Percentiles rank a stretch among this genome's conserved stretches.
phyloP scores from a whole-genome alignment of 2,329 filamentous ascomycete species.

The Hymenotorrendiella dingleyae region DNA sequence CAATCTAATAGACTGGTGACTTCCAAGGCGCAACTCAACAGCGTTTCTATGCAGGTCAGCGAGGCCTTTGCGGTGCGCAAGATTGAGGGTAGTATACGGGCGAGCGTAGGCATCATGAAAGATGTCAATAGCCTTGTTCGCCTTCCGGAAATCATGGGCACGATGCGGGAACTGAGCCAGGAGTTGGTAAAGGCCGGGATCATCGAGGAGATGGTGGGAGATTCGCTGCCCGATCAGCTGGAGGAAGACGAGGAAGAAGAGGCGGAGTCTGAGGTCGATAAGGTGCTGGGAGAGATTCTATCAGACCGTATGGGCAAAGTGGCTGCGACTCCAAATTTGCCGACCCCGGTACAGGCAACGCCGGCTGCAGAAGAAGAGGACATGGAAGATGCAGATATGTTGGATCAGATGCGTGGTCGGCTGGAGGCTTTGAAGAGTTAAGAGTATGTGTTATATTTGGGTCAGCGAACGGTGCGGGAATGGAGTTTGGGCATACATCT shows the following conservation, averaged over 20 bases:
- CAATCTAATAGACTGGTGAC: conserved; percentile 71
- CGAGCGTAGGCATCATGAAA: conserved; percentile 90
- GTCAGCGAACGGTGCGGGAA: neutral
- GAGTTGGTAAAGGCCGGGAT: conserved; percentile 94
- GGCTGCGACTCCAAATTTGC: conserved; percentile 50
- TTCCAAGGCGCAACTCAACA: conserved; percentile 84
- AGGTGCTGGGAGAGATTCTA: conserved; percentile 84
- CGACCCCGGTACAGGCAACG: conserved; percentile 43
- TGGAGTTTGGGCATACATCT: conserved; percentile 1
- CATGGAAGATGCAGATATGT: conserved; percentile 80
- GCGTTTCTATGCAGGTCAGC: conserved; percentile 95
- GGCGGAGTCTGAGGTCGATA: conserved; percentile 80
- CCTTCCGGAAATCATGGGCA: conserved; percentile 78
- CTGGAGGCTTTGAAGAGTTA: conserved; percentile 87
- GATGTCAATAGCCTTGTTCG: conserved; percentile 84
- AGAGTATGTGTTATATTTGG: conserved; percentile 1
- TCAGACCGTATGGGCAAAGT: conserved; percentile 72
- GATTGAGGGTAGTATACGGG: conserved; percentile 86
- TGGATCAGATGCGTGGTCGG: conserved; percentile 89
- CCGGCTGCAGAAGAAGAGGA: conserved; percentile 65
- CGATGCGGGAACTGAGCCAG: conserved; percentile 80
- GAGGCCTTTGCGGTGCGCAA: conserved; percentile 93
- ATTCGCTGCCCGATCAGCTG: conserved; percentile 71
- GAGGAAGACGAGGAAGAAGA: conserved; percentile 70
- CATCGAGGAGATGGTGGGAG: conserved; percentile 95